Percentiles rank a stretch among this genome's conserved stretches.
Evolutionary conservation across 2,329 filamentous ascomycete genomes (phyloP).

Genomic region (Juglanconis oblonga): DNA sequence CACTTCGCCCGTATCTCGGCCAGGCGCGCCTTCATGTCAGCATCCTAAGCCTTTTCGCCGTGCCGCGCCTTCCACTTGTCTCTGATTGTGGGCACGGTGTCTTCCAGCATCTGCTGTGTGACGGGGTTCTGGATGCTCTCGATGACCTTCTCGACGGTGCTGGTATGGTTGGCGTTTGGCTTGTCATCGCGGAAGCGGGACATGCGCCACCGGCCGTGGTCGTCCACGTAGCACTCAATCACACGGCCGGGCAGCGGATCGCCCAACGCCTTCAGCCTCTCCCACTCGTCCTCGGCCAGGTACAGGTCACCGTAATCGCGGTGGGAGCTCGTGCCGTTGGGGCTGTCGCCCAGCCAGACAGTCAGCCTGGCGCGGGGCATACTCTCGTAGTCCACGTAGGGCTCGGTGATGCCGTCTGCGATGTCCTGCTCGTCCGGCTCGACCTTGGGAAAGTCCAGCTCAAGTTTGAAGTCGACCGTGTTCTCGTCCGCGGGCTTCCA

Average conservation of each 20-base stretch:
- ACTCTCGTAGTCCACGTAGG: constrained; percentile 75
- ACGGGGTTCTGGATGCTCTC: constrained; percentile 87
- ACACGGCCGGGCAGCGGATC: constrained; percentile 83
- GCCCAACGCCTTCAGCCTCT: constrained; percentile 67
- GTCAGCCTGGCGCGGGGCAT: constrained; percentile 72
- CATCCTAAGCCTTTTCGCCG: constrained; percentile 15
- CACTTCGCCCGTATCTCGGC: too few relatives aligned
- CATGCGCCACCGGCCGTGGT: constrained; percentile 74
- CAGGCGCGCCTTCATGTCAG: not conserved
- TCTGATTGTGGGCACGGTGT: constrained; percentile 67
- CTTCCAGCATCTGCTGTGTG: constrained; percentile 75
- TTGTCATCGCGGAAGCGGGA: constrained; percentile 94
- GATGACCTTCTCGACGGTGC: constrained; percentile 79
- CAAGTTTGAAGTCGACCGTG: constrained; percentile 86
- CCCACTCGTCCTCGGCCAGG: constrained; percentile 78
- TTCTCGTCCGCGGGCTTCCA: constrained; percentile 98
- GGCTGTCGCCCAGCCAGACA: constrained; percentile 57
- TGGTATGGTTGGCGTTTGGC: constrained; percentile 82
- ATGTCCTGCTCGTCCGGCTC: constrained; percentile 67
- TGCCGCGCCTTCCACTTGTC: constrained; percentile 73
- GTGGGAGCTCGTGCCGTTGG: constrained; percentile 49
- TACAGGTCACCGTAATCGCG: constrained; percentile 64
- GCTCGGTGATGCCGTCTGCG: constrained; percentile 60
- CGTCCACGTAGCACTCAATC: constrained; percentile 85
- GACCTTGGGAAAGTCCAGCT: constrained; percentile 70